phyloP scores from a whole-genome alignment of 2,329 filamentous ascomycete species.

The Fusarium sp. region DNA sequence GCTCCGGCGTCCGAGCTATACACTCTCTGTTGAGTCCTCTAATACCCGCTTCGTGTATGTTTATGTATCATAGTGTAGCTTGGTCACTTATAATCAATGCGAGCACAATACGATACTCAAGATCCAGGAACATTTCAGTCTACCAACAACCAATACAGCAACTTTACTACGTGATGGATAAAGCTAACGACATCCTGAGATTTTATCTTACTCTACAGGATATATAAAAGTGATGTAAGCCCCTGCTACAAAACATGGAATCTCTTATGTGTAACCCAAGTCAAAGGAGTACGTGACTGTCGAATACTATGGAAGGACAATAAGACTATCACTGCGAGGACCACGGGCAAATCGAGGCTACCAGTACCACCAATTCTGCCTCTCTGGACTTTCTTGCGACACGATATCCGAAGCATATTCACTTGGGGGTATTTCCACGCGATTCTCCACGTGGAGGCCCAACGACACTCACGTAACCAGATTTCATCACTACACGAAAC shows the following conservation, averaged over 20 bases:
- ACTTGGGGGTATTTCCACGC: background rate
- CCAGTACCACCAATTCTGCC: too few species aligned
- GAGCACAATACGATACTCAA: background rate
- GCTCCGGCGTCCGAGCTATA: background rate
- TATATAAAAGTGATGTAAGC: background rate
- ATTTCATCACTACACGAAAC: background rate
- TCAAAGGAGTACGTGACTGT: too few species aligned
- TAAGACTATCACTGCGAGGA: too few species aligned
- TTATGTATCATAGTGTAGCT: background rate
- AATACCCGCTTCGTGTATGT: background rate
- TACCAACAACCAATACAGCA: background rate
- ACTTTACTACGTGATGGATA: background rate
- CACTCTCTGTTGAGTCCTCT: background rate
- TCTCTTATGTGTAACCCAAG: too few species aligned
- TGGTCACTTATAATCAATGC: background rate
- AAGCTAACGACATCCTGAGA: background rate
- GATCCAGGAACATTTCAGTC: background rate
- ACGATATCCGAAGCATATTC: background rate
- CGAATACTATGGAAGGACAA: too few species aligned
- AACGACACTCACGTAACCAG: background rate
- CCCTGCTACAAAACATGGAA: background rate
- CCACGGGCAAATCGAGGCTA: too few species aligned
- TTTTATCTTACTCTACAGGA: background rate
- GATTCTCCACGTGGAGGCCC: background rate
- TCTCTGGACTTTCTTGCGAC: too few species aligned